A percentile compares a stretch with the other conserved stretches of the same genome.
phyloP scores from a whole-genome alignment of 2,329 filamentous ascomycete species.

The Clarireedia paspali region DNA sequence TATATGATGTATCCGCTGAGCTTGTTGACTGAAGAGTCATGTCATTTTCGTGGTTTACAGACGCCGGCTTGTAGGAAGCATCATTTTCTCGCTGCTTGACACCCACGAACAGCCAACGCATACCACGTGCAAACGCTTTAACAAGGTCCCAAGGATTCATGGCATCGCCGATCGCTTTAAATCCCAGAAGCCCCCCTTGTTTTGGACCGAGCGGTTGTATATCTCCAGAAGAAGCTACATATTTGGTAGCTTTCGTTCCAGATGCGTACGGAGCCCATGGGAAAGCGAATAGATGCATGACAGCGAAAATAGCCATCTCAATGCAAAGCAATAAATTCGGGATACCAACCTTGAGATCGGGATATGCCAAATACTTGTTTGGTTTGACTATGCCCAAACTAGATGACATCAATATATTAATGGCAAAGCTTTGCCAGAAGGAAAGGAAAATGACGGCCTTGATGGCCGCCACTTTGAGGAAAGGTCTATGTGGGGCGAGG shows the following conservation, averaged over 20 bases:
- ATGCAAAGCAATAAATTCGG: constrained; percentile 70
- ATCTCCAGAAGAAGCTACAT: not conserved
- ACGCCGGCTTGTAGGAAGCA: constrained; percentile 36
- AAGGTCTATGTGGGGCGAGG: constrained; percentile 61
- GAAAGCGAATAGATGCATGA: constrained; percentile 78
- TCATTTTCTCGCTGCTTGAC: constrained; percentile 51
- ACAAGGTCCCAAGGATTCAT: constrained; percentile 77
- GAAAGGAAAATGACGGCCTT: constrained; percentile 88
- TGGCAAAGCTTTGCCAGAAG: constrained; percentile 70
- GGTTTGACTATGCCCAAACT: constrained; percentile 35
- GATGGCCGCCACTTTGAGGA: constrained; percentile 77
- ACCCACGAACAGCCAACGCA: constrained; percentile 72
- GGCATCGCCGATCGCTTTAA: constrained; percentile 60
- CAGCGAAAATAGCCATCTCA: constrained; percentile 75
- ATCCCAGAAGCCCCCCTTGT: constrained; percentile 55
- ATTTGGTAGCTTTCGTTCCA: not conserved
- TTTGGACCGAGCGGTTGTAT: constrained; percentile 39
- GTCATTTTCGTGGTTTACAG: constrained; percentile 15
- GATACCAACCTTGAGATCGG: constrained; percentile 75
- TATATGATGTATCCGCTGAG: constrained; percentile 14
- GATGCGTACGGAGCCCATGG: constrained; percentile 60
- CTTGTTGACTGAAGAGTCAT: constrained; percentile 16
- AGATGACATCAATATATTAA: constrained; percentile 50
- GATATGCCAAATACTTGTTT: constrained; percentile 48
- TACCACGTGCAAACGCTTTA: constrained; percentile 68